Evolutionary conservation across 148 eudicot genomes (phyloP), one percentile per base, ranked within the genome.

Genomic region (Chenopodium suecicum): DNA sequence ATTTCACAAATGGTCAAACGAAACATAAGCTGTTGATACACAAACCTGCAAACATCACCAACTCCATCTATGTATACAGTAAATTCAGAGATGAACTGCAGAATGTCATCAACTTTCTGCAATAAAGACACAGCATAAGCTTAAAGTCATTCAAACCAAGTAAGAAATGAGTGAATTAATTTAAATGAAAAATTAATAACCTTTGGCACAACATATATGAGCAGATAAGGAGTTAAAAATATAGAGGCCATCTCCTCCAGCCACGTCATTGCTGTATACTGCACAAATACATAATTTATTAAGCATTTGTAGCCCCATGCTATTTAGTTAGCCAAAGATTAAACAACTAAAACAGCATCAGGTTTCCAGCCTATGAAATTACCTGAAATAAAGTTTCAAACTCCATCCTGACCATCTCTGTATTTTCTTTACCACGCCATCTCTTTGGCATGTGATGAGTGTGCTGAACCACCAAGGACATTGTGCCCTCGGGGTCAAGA

Each of bases 181-280:
- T 2, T 9, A 58, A 47, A 46, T 17, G 44, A 19, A 67, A n/a
- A 75, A 69, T 46, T 68, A 27, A 83, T 29, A 83, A 94, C 99
- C 98, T 93, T 84, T 54, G 99, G 98, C 46, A 96, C 94, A 66
- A 92, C 94, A 83, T 90, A 92, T 66, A 96, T 76, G 69, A 96
- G 98, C 86, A 96, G 81, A 82, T 91, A 94, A 7, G 99, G 99
- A 76, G 99, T 96, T 78, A 94, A 84, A 84, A 96, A 96, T 66
- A 96, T 96, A 22, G 99, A 96, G 52, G 95, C 94, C 95, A 96
- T 96, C 85, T 96, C 99, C 87, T 96, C 99, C 74, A 96, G 85
- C 81, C 94, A 87, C 97, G 92, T 96, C 98, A 92, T 94, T 75
- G 95, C 92, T 60, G 97, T 88, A 84, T 94, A 96, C 98, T 96